phyloP scores from a whole-genome alignment of 495 filamentous ascomycete genomes.

The Aspergillus conjunctus region DNA sequence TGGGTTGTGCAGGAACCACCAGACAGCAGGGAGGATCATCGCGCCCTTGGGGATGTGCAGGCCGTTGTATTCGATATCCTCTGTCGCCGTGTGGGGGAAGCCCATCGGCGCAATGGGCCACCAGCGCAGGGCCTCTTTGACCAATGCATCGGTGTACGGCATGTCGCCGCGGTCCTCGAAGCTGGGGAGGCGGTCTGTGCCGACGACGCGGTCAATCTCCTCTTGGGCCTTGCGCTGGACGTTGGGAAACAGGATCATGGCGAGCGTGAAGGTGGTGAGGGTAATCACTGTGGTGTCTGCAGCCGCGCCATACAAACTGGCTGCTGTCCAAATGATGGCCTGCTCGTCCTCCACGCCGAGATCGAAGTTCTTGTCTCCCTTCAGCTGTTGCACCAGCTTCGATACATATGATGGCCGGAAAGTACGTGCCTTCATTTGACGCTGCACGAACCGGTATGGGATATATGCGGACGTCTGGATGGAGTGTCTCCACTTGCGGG shows the following conservation, averaged over 20 bases:
- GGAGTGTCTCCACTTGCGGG: constrained; percentile 33
- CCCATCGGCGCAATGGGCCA: constrained; percentile 43
- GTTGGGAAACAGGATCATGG: constrained; percentile 44
- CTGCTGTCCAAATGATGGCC: constrained; percentile 45
- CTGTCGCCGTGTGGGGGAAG: constrained; percentile 55
- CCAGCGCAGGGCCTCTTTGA: constrained; percentile 50
- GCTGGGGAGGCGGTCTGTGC: constrained; percentile 34
- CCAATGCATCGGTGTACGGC: constrained; percentile 47
- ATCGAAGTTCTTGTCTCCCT: constrained; percentile 20
- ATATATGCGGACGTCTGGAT: constrained; percentile 29
- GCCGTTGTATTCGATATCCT: constrained; percentile 48
- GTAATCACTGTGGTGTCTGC: constrained; percentile 53
- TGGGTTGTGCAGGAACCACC: constrained; percentile 34
- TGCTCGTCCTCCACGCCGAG: constrained; percentile 28
- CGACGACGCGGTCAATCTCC: constrained; percentile 57
- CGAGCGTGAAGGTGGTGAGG: constrained; percentile 38
- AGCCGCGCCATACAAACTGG: constrained; percentile 54
- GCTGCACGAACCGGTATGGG: constrained; percentile 45
- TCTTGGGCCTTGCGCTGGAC: constrained; percentile 53
- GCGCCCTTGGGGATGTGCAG: constrained; percentile 50
- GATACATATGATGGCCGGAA: constrained; percentile 41
- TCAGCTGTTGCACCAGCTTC: constrained; percentile 23
- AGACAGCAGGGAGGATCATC: constrained; percentile 39
- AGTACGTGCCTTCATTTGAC: constrained; percentile 36
- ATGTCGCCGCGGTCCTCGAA: constrained; percentile 36